These are phyloP conservation scores for Lathyrus aphaca DNA, from an alignment of 306 rosid species.

Conservation along the genomic window DNA sequence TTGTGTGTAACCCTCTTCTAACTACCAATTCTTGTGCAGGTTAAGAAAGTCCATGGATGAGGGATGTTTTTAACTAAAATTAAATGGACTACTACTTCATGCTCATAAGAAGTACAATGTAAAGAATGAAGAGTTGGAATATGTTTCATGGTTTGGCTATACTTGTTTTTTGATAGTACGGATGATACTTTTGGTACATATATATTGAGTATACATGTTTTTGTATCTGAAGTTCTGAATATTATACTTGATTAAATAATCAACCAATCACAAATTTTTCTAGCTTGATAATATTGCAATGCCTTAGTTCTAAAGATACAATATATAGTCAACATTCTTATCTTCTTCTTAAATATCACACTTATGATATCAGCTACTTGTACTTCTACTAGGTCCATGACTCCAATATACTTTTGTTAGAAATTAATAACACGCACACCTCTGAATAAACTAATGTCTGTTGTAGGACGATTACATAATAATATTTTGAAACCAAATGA, in stretches of 20 bases:
- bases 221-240: background rate
- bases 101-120: constrained; percentile 17
- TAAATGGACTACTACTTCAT: constrained; percentile 25
- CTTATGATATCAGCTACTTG: too few relatives aligned
- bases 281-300: background rate
- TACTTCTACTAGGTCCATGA: too few relatives aligned
- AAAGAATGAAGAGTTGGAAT: constrained; percentile 33
- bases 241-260: background rate
- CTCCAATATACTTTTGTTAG: too few relatives aligned
- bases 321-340: too few relatives aligned
- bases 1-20: too few relatives aligned
- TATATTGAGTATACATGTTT: background rate
- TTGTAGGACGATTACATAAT: too few relatives aligned
- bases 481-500: too few relatives aligned
- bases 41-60: constrained; percentile 57
- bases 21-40: constrained; percentile 42
- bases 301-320: background rate
- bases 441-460: too few relatives aligned
- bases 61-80: constrained; percentile 15
- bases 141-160: constrained; percentile 15
- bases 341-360: too few relatives aligned
- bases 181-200: background rate
- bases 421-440: too few relatives aligned
- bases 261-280: background rate
- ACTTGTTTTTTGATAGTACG: background rate